phyloP scores from a whole-genome alignment of 2,329 filamentous ascomycete genomes.

The Fusarium pilosicola region DNA sequence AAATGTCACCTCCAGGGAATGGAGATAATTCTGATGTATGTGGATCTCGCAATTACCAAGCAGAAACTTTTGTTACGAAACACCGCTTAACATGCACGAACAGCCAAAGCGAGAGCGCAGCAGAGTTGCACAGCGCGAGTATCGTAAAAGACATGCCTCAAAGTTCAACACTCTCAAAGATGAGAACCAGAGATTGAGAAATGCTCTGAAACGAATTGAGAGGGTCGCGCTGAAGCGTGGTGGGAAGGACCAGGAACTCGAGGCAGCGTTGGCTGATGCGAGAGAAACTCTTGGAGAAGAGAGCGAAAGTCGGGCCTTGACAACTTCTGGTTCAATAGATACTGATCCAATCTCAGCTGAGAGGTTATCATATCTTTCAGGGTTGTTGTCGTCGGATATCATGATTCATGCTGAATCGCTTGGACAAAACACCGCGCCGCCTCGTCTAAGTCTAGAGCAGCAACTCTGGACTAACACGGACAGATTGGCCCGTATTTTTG shows the following conservation, averaged over 20 bases:
- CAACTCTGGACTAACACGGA: slow-evolving; percentile 39
- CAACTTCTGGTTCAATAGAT: not conserved
- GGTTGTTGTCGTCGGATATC: not conserved
- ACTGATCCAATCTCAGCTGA: not conserved
- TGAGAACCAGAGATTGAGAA: slow-evolving; percentile 37
- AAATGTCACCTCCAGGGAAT: slow-evolving; percentile 31
- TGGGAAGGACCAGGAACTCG: slow-evolving; percentile 20
- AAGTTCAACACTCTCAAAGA: slow-evolving; percentile 41
- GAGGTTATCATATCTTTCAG: not conserved
- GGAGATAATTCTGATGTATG: slow-evolving; percentile 24
- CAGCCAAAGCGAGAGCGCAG: slow-evolving; percentile 43
- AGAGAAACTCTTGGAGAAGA: slow-evolving; percentile 14
- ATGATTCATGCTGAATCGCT: not conserved
- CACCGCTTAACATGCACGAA: not conserved
- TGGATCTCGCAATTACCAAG: slow-evolving; percentile 32
- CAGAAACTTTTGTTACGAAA: not conserved
- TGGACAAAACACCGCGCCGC: not conserved
- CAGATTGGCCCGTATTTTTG: slow-evolving; percentile 38
- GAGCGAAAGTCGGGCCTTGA: not conserved
- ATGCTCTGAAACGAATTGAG: slow-evolving; percentile 36
- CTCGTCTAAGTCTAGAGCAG: not conserved
- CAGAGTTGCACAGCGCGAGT: slow-evolving; percentile 41
- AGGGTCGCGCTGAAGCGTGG: slow-evolving; percentile 18
- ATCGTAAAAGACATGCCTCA: slow-evolving; percentile 42
- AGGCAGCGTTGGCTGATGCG: slow-evolving; percentile 29